Percentiles rank a stretch among this genome's conserved stretches.
These are phyloP conservation scores for Colletotrichum liriopes DNA, from an alignment of 2,329 filamentous ascomycete genomes.

Conservation along the genomic window DNA sequence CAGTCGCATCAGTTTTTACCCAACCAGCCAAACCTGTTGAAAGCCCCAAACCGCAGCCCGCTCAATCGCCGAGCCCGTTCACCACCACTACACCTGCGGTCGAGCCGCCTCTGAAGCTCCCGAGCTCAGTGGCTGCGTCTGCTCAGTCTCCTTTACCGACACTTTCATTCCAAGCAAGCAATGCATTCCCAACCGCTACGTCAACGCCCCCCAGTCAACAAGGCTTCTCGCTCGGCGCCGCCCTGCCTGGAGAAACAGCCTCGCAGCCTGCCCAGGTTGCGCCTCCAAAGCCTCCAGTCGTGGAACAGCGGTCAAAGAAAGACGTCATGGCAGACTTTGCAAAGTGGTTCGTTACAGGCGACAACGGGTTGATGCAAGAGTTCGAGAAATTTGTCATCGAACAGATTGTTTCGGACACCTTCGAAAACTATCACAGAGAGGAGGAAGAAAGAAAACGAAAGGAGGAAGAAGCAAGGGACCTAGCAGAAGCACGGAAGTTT, in stretches of 20 bases:
- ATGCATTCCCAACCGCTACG: neutral
- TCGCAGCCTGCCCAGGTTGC: slow-evolving; percentile 14
- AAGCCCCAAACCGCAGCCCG: slow-evolving; percentile 35
- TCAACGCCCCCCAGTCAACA: slow-evolving; percentile 3
- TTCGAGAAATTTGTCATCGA: slow-evolving; percentile 64
- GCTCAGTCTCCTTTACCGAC: slow-evolving; percentile 28
- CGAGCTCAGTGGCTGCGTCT: neutral
- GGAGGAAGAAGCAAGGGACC: slow-evolving; percentile 64
- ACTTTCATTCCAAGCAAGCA: slow-evolving; percentile 3
- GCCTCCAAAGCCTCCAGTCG: slow-evolving; percentile 1
- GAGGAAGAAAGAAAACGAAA: slow-evolving; percentile 58
- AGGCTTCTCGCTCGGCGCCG: neutral
- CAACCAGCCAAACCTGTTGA: slow-evolving; percentile 45
- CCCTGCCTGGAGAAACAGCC: slow-evolving; percentile 13
- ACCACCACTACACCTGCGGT: slow-evolving; percentile 42
- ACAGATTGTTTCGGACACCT: slow-evolving; percentile 60
- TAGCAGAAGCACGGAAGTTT: slow-evolving; percentile 65
- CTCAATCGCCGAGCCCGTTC: slow-evolving; percentile 9
- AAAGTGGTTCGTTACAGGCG: slow-evolving; percentile 69
- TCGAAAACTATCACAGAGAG: slow-evolving; percentile 57
- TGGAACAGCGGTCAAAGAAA: slow-evolving; percentile 34
- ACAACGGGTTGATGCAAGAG: slow-evolving; percentile 67
- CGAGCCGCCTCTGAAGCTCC: slow-evolving; percentile 21
- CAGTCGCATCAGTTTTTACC: neutral
- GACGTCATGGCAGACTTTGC: slow-evolving; percentile 67